Evolutionary conservation across 1,139 yeast genomes (phyloP).

Genomic region (Hemisphaericaspora xylofermentans): DNA sequence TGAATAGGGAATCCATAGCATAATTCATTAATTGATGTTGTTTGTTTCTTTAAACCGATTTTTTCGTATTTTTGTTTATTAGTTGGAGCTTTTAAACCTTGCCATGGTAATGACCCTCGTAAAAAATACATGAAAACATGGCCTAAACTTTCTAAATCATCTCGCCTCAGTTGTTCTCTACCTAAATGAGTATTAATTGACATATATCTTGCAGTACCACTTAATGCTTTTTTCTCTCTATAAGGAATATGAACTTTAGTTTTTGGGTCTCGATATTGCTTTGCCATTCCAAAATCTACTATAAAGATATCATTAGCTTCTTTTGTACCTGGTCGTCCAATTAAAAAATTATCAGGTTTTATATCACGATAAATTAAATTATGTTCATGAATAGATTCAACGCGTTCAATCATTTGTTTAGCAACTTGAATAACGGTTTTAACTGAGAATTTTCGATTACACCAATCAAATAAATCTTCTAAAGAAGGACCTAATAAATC

Average conservation of each 20-base stretch:
- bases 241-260: conserved; percentile 61
- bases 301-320: conserved; percentile 56
- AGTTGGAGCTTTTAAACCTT: conserved; percentile 68
- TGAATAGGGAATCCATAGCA: conserved; percentile 72
- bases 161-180: conserved; percentile 63
- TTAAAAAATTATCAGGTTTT: conserved; percentile 73
- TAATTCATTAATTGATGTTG: conserved; percentile 66
- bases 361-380: conserved; percentile 74
- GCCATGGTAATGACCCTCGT: conserved; percentile 62
- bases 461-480: conserved; percentile 81
- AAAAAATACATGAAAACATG: conserved; percentile 64
- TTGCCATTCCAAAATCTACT: conserved; percentile 65
- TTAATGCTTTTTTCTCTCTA: conserved; percentile 59
- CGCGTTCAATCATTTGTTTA: conserved; percentile 68
- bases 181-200: conserved; percentile 65
- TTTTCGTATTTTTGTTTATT: conserved; percentile 81
- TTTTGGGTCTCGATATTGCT: conserved; percentile 62
- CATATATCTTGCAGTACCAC: conserved; percentile 69
- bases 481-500: conserved; percentile 75
- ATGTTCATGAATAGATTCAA: conserved; percentile 66
- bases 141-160: conserved; percentile 61
- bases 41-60: conserved; percentile 75
- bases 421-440: conserved; percentile 75
- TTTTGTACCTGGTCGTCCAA: conserved; percentile 64
- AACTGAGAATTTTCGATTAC: conserved; percentile 66